Conservation (phyloP, 768 basidiomycete genomes). For the Russula sp. region DNA sequence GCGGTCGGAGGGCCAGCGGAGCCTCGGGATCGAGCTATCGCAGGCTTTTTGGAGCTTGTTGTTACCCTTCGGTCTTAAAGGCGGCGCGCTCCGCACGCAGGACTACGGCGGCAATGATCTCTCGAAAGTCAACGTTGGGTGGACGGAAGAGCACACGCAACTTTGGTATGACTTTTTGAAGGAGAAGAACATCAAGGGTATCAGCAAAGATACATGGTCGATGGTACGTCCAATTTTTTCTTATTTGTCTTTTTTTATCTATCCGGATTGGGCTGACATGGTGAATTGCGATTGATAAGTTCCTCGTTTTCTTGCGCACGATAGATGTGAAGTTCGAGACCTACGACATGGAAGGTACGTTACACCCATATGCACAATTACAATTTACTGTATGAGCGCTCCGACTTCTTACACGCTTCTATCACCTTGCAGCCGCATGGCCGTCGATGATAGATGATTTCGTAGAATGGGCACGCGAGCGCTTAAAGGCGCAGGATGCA, state of each 20-base stretch:
- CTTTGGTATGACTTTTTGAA: conserved; percentile 81
- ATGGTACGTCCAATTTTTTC: conserved; percentile 56
- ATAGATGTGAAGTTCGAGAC: conserved; percentile 70
- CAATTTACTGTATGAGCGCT: neutral
- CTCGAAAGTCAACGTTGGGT: conserved; percentile 47
- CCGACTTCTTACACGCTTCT: conserved; percentile 24
- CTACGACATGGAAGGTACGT: conserved; percentile 71
- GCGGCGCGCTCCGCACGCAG: conserved; percentile 52
- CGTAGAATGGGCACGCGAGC: conserved; percentile 60
- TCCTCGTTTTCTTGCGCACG: conserved; percentile 72
- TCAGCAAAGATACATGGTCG: conserved; percentile 86
- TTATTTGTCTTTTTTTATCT: neutral
- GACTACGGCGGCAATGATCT: conserved; percentile 47
- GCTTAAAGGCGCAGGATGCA: conserved; percentile 32
- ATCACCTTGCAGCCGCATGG: conserved; percentile 62
- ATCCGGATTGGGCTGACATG: neutral
- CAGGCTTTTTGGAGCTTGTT: conserved; percentile 77
- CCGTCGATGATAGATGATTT: conserved; percentile 86
- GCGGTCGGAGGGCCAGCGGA: conserved; percentile 70
- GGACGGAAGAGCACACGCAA: conserved; percentile 57
- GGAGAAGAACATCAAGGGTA: conserved; percentile 63
- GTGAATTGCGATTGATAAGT: conserved; percentile 48
- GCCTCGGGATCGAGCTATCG: conserved; percentile 68
- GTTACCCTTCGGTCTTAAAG: conserved; percentile 65
- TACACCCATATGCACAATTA: neutral